phyloP scores from a whole-genome alignment of 345 rosid species.

The Nasturtium officinale region DNA sequence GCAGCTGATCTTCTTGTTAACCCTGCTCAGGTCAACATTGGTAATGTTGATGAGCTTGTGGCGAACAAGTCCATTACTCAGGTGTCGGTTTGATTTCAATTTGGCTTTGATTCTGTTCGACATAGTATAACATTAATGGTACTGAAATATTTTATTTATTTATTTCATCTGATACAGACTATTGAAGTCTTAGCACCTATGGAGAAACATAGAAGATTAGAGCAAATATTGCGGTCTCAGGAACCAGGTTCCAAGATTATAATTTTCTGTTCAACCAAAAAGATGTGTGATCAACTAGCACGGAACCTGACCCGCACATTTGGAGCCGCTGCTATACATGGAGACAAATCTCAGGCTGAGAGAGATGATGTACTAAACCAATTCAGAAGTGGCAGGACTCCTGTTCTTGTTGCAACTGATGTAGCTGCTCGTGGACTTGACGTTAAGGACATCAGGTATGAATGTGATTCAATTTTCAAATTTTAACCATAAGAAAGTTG shows the following conservation, averaged over 20 bases:
- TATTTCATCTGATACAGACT: conserved; percentile 47
- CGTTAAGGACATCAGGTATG: conserved; percentile 84
- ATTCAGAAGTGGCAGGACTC: conserved; percentile 80
- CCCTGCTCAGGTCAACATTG: conserved; percentile 97
- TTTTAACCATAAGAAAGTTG: neutral
- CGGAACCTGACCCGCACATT: conserved; percentile 65
- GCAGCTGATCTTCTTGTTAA: conserved; percentile 90
- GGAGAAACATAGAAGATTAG: conserved; percentile 89
- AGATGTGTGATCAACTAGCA: conserved; percentile 85
- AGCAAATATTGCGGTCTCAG: conserved; percentile 85
- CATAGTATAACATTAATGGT: neutral
- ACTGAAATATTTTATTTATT: neutral
- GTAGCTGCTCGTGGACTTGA: conserved; percentile 95
- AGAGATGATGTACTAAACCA: conserved; percentile 75
- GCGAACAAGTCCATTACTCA: conserved; percentile 98
- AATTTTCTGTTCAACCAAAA: conserved; percentile 81
- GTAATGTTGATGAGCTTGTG: conserved; percentile 95
- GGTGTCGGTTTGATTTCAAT: conserved; percentile 48
- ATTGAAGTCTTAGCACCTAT: conserved; percentile 70
- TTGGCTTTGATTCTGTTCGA: neutral
- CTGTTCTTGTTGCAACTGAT: conserved; percentile 88
- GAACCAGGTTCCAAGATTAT: conserved; percentile 83
- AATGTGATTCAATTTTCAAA: neutral
- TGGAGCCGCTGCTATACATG: conserved; percentile 91
- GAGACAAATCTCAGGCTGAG: conserved; percentile 85